These are phyloP conservation scores for Nyssa sinensis DNA, from an alignment of 148 eudicot genomes.

Conservation along the genomic window DNA sequence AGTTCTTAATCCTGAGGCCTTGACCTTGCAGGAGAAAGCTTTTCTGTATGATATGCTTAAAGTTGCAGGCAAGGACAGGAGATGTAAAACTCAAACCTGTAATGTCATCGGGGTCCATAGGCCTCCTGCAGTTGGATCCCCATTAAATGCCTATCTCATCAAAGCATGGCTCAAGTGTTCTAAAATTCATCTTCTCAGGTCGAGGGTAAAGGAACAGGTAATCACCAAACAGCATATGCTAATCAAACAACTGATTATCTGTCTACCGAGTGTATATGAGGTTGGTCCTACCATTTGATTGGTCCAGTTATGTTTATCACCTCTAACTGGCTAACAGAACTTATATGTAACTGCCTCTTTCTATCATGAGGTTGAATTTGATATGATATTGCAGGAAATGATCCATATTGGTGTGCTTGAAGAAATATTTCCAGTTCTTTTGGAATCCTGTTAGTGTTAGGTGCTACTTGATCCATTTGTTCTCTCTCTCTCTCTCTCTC, in stretches of 20 bases:
- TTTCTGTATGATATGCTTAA: slow-evolving; percentile 1
- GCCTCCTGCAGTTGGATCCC: not conserved
- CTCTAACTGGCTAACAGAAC: not conserved
- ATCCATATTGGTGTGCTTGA: not conserved
- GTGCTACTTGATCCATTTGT: not conserved
- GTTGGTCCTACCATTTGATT: slow-evolving; percentile 4
- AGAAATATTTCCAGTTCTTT: not conserved
- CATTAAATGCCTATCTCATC: not conserved
- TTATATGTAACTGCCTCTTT: slow-evolving; percentile 7
- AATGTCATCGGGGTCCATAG: not conserved
- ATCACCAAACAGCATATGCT: slow-evolving; percentile 12
- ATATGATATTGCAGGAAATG: not conserved
- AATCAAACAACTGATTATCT: not conserved
- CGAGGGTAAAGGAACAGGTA: not conserved
- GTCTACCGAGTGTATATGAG: slow-evolving; percentile 9
- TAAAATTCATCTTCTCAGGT: not conserved
- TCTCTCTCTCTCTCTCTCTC: not conserved
- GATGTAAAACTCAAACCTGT: not conserved
- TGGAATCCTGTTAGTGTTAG: not conserved
- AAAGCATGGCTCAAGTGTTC: not conserved
- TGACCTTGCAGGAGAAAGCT: slow-evolving; percentile 11
- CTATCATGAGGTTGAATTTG: slow-evolving; percentile 6
- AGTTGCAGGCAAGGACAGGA: slow-evolving; percentile 1
- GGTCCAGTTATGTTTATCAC: slow-evolving; percentile 1
- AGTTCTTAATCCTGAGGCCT: not conserved